These are phyloP conservation scores for Quercus bicolor DNA, from an alignment of 306 rosid genomes.

Conservation along the genomic window DNA sequence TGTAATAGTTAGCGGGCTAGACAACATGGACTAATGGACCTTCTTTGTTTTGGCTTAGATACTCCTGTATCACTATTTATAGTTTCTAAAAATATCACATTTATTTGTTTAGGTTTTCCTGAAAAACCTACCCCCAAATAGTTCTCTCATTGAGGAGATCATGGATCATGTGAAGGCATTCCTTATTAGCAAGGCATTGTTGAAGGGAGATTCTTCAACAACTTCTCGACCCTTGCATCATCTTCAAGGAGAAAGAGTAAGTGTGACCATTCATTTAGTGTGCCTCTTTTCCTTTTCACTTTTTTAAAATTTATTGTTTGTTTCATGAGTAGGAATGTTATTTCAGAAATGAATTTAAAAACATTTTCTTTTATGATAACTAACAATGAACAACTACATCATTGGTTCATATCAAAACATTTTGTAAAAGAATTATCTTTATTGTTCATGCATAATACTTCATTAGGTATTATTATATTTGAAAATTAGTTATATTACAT, in stretches of 20 bases:
- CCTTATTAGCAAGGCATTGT: conserved; percentile 77
- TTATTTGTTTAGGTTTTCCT: conserved; percentile 60
- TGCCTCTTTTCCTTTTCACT: conserved; percentile 1
- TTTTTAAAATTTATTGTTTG: background rate
- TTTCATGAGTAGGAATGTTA: background rate
- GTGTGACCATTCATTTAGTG: conserved; percentile 24
- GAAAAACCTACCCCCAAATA: conserved; percentile 89
- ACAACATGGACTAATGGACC: too few species aligned
- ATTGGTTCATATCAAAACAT: too few species aligned
- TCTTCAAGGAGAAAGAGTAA: conserved; percentile 72
- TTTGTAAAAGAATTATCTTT: too few species aligned
- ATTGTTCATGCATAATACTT: too few species aligned
- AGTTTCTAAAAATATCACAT: conserved; percentile 24
- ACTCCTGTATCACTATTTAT: background rate
- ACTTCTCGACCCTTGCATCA: conserved; percentile 53
- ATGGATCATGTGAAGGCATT: conserved; percentile 69
- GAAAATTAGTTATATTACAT: too few species aligned
- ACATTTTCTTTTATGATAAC: background rate
- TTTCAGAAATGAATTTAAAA: background rate
- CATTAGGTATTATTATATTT: too few species aligned
- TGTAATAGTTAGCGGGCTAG: too few species aligned
- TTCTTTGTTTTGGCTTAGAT: too few species aligned
- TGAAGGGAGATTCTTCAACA: conserved; percentile 71
- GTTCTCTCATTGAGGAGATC: conserved; percentile 76
- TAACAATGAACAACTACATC: too few species aligned